These are phyloP conservation scores for Claviceps citrina DNA, from an alignment of 2,329 filamentous ascomycete species.

Conservation along the genomic window DNA sequence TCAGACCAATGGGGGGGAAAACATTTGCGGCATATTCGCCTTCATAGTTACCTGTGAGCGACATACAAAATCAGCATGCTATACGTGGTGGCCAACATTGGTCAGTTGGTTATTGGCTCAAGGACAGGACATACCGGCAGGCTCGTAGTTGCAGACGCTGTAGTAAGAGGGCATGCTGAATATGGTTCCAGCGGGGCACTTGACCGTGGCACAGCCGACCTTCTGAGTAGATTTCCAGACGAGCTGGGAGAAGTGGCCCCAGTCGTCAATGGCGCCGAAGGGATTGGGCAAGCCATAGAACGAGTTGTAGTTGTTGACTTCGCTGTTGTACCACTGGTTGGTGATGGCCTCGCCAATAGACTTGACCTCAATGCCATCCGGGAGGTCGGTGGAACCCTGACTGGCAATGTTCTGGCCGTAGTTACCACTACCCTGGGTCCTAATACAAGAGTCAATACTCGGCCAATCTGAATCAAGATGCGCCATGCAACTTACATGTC, in stretches of 20 bases:
- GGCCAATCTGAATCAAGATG: neutral
- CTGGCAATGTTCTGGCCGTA: conserved; percentile 92
- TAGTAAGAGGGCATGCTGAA: conserved; percentile 43
- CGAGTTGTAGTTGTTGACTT: conserved; percentile 39
- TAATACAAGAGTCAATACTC: conserved; percentile 23
- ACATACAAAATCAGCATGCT: too few species aligned
- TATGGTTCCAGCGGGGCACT: conserved; percentile 41
- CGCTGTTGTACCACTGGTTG: conserved; percentile 79
- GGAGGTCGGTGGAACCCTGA: conserved; percentile 27
- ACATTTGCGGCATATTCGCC: conserved; percentile 25
- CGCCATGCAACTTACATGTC: conserved; percentile 45
- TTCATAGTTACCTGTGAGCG: neutral
- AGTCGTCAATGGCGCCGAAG: conserved; percentile 45
- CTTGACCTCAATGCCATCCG: conserved; percentile 25
- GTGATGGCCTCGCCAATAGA: conserved; percentile 55
- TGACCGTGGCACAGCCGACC: conserved; percentile 49
- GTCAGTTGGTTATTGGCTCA: neutral
- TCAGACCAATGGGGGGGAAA: conserved; percentile 19
- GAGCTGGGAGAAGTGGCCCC: conserved; percentile 39
- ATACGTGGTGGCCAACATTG: neutral
- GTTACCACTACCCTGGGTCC: conserved; percentile 39
- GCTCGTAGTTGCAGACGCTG: conserved; percentile 80
- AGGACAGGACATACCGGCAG: conserved; percentile 47
- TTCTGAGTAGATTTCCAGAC: conserved; percentile 25
- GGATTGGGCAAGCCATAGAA: conserved; percentile 47